phyloP scores from a whole-genome alignment of 1,284 basidiomycete genomes.

The Ceratobasidium sp. region DNA sequence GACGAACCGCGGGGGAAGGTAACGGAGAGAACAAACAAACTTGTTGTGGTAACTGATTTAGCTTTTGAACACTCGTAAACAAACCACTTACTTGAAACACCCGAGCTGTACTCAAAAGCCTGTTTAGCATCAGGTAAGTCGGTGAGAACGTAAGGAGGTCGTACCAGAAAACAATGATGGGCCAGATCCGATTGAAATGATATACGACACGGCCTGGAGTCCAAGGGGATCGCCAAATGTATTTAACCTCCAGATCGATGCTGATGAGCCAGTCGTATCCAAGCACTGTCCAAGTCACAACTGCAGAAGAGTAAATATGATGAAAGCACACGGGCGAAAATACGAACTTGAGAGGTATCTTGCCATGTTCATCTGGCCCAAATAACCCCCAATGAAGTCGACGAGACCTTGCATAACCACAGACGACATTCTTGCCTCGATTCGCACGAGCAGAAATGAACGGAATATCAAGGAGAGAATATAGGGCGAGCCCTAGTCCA shows the following conservation, averaged over 20 bases:
- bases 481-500: no score
- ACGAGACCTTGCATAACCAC: no score
- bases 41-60: background rate
- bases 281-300: conserved; percentile 10
- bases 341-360: conserved; percentile 8
- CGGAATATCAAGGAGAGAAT: no score
- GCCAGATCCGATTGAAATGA: conserved; percentile 31
- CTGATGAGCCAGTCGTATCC: conserved; percentile 23
- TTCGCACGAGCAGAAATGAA: no score
- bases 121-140: background rate
- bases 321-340: background rate
- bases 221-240: conserved; percentile 10
- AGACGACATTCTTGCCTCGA: no score
- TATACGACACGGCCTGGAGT: conserved; percentile 3
- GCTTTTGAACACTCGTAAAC: no score
- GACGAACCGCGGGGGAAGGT: background rate
- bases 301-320: background rate
- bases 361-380: no score
- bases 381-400: no score
- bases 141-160: background rate
- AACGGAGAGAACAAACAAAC: background rate
- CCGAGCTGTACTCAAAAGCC: background rate
- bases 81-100: background rate
- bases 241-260: conserved; percentile 3
- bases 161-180: conserved; percentile 10